Evolutionary conservation across 1,284 basidiomycete genomes (phyloP).

Genomic region (Anthracocystis panici-leucophaei): DNA sequence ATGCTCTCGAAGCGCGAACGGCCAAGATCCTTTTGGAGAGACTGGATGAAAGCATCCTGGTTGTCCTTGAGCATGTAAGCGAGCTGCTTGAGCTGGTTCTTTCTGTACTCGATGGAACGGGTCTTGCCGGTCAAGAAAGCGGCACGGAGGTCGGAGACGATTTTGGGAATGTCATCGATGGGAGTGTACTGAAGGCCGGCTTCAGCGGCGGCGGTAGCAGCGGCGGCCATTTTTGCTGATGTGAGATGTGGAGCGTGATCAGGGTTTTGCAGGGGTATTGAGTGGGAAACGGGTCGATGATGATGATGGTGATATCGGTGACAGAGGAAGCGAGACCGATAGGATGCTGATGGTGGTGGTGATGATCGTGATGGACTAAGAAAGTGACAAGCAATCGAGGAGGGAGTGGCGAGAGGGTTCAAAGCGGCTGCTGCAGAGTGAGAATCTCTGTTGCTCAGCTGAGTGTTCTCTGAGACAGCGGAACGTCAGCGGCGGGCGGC

Average conservation of each 20-base stretch:
- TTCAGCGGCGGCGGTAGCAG: conserved; percentile 43
- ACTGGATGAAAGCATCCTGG: conserved; percentile 72
- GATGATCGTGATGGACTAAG: too few species aligned
- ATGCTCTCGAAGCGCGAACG: conserved; percentile 71
- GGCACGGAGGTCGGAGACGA: conserved; percentile 72
- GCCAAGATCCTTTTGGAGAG: conserved; percentile 74
- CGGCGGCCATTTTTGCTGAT: conserved; percentile 27
- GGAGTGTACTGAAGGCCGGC: conserved; percentile 51
- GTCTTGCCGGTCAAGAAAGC: conserved; percentile 75
- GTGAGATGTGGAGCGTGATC: too few species aligned
- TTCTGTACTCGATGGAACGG: conserved; percentile 74
- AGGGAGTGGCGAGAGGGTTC: too few species aligned
- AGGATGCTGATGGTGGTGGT: too few species aligned
- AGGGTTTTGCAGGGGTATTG: background rate
- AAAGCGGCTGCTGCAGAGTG: too few species aligned
- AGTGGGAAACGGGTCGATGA: background rate
- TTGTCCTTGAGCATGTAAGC: conserved; percentile 77
- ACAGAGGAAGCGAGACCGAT: too few species aligned
- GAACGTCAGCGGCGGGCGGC: too few species aligned
- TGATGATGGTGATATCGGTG: background rate
- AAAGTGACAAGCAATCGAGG: too few species aligned
- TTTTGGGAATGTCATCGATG: conserved; percentile 56
- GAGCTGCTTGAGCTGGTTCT: conserved; percentile 77
- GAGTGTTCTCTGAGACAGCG: too few species aligned
- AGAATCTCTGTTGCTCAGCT: too few species aligned